Evolutionary conservation across 805 yeast species (phyloP).

Genomic region (Jamesozyma hellenica): DNA sequence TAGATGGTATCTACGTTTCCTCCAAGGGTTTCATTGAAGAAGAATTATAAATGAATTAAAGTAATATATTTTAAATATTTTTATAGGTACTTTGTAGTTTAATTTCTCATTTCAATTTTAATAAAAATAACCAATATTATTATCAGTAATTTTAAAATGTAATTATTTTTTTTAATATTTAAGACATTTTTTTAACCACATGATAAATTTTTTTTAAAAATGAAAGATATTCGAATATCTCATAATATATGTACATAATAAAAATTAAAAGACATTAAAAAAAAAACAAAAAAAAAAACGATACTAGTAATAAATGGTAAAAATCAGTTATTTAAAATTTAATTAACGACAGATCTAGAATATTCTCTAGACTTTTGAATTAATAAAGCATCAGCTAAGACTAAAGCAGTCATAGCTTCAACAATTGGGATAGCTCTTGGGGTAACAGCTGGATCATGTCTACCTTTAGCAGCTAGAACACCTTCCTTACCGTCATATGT

Average conservation of each 20-base stretch:
- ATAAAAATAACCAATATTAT: no score
- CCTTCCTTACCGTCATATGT: slow-evolving; percentile 85
- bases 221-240: no score
- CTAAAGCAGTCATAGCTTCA: slow-evolving; percentile 96
- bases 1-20: slow-evolving; percentile 99
- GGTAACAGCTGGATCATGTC: slow-evolving; percentile 97
- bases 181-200: no score
- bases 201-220: no score
- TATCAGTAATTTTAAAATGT: no score
- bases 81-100: not conserved
- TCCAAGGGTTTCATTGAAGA: slow-evolving; percentile 83
- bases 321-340: no score
- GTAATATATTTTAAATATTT: not conserved
- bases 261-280: no score
- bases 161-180: no score
- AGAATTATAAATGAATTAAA: slow-evolving; percentile 33
- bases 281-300: no score
- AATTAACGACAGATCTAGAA: slow-evolving; percentile 30
- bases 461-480: slow-evolving; percentile 86
- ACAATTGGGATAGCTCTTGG: slow-evolving; percentile 98
- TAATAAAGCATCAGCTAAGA: slow-evolving; percentile 73
- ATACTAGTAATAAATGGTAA: no score
- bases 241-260: no score
- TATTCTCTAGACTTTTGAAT: slow-evolving; percentile 79
- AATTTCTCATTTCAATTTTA: not conserved